Conservation (phyloP, 2,329 filamentous ascomycete species). For the Seiridium unicorne region DNA sequence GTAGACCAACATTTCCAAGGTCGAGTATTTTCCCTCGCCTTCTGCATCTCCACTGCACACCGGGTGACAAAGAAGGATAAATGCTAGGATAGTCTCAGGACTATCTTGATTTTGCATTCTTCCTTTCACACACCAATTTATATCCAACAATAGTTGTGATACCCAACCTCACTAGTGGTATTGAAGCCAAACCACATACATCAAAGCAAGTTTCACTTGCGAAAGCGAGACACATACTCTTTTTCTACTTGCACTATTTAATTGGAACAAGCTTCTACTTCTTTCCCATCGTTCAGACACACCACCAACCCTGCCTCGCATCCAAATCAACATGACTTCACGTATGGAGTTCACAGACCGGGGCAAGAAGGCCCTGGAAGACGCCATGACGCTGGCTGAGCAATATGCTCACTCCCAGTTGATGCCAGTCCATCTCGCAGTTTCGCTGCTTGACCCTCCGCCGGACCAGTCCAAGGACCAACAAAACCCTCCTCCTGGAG, state of each 20-base stretch:
- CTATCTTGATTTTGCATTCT: not conserved
- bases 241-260: not conserved
- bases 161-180: slow-evolving; percentile 5
- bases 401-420: slow-evolving; percentile 92
- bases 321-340: slow-evolving; percentile 58
- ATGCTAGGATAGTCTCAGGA: not conserved
- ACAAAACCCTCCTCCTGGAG: slow-evolving; percentile 67
- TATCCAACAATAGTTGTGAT: slow-evolving; percentile 3
- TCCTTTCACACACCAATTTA: not conserved
- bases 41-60: not conserved
- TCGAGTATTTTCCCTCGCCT: not conserved
- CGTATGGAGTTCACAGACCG: slow-evolving; percentile 92
- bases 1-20: not conserved
- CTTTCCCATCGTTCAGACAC: not conserved
- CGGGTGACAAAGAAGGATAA: not conserved
- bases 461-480: slow-evolving; percentile 79
- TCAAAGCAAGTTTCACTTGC: slow-evolving; percentile 6
- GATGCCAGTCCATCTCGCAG: slow-evolving; percentile 84
- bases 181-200: slow-evolving; percentile 1
- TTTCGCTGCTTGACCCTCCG: slow-evolving; percentile 74
- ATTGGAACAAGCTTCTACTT: not conserved
- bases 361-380: slow-evolving; percentile 84
- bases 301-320: slow-evolving; percentile 15
- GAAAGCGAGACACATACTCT: slow-evolving; percentile 1
- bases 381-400: slow-evolving; percentile 83